These are phyloP conservation scores for Globisporangium echinulatum DNA, from an alignment of 352 stramenopile genomes.

Conservation along the genomic window DNA sequence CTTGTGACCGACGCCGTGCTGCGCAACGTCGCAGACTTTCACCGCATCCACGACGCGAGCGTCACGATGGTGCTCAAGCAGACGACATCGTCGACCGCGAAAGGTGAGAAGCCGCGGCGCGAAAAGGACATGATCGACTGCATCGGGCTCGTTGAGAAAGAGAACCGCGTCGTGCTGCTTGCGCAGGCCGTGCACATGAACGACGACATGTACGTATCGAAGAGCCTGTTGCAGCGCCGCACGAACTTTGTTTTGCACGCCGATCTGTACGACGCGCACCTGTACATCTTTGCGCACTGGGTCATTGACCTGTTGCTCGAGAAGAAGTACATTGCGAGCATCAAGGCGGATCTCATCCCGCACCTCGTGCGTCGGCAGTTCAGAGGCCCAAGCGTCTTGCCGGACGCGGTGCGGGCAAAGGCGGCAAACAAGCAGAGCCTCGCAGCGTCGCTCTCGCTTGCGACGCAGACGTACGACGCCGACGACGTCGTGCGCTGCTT, in stretches of 20 bases:
- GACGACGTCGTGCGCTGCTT: conserved; percentile 74
- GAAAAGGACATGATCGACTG: conserved; percentile 84
- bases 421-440: conserved; percentile 51
- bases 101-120: conserved; percentile 62
- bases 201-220: conserved; percentile 73
- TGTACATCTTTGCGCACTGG: conserved; percentile 86
- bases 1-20: conserved; percentile 75
- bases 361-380: conserved; percentile 78
- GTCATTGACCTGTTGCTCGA: conserved; percentile 68
- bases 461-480: conserved; percentile 38
- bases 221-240: conserved; percentile 67
- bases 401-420: conserved; percentile 48
- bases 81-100: conserved; percentile 9
- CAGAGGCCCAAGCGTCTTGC: conserved; percentile 45
- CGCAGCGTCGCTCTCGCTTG: conserved; percentile 52
- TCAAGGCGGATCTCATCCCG: conserved; percentile 77
- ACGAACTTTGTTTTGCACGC: conserved; percentile 70
- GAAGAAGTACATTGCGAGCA: conserved; percentile 83
- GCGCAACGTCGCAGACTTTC: conserved; percentile 75
- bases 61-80: conserved; percentile 79
- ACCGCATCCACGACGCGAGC: conserved; percentile 77
- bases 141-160: conserved; percentile 59
- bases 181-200: conserved; percentile 76
- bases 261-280: conserved; percentile 76
- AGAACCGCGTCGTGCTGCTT: conserved; percentile 64